phyloP scores from a whole-genome alignment of 2,329 filamentous ascomycete species.

The Neoarthrinium moseri region DNA sequence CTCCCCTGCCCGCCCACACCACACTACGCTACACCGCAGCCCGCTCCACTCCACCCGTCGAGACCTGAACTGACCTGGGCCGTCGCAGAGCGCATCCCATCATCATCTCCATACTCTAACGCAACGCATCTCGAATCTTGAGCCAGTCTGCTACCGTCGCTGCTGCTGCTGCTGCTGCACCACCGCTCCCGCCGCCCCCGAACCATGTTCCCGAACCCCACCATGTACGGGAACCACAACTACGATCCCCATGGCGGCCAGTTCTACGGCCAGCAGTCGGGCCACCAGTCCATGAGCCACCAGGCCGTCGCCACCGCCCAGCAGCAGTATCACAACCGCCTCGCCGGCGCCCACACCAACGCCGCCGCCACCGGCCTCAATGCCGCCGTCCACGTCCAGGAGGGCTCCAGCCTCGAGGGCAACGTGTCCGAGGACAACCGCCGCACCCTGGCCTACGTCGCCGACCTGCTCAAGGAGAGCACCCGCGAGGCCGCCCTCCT shows the following conservation, averaged over 20 bases:
- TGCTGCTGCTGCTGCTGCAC: too few species aligned
- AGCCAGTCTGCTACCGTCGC: too few species aligned
- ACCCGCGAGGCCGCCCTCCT: constrained; percentile 88
- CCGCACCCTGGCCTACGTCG: constrained; percentile 88
- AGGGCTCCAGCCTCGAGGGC: constrained; percentile 29
- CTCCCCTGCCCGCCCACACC: too few species aligned
- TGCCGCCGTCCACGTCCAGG: constrained; percentile 49
- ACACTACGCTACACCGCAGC: too few species aligned
- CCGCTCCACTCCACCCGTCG: too few species aligned
- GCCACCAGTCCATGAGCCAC: constrained; percentile 40
- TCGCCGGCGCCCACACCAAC: constrained; percentile 64
- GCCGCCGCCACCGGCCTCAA: constrained; percentile 33
- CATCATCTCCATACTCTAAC: too few species aligned
- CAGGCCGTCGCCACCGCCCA: constrained; percentile 55
- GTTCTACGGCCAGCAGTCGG: constrained; percentile 67
- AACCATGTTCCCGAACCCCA: constrained; percentile 63
- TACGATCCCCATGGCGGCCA: constrained; percentile 63
- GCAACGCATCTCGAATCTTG: too few species aligned
- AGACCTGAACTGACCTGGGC: too few species aligned
- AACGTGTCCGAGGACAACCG: constrained; percentile 85
- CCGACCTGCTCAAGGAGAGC: constrained; percentile 82
- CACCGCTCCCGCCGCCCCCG: too few species aligned
- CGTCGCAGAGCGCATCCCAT: too few species aligned
- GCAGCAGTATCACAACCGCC: constrained; percentile 69
- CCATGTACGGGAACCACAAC: constrained; percentile 64